These are phyloP conservation scores for Blastobotrys petasosporus DNA, from an alignment of 1,139 yeast genomes.

Conservation along the genomic window DNA sequence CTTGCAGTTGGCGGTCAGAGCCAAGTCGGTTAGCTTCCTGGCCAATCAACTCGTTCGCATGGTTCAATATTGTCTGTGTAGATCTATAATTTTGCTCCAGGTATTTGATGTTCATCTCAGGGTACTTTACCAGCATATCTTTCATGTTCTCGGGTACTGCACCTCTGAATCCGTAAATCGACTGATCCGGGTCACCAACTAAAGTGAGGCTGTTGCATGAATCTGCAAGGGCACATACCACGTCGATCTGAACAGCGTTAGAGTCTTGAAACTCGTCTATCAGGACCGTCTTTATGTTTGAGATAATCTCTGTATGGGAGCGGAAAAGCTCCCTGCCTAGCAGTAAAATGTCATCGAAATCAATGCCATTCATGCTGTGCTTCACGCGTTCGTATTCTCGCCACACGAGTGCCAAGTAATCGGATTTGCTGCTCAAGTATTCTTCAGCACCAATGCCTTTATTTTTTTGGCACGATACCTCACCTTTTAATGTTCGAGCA, in stretches of 20 bases:
- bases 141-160: conserved; percentile 68
- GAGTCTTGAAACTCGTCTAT: conserved; percentile 97
- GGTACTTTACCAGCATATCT: conserved; percentile 49
- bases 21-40: conserved; percentile 40
- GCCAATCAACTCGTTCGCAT: conserved; percentile 63
- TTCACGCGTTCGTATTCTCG: conserved; percentile 47
- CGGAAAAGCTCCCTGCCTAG: conserved; percentile 48
- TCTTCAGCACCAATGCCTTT: conserved; percentile 6
- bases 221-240: conserved; percentile 56
- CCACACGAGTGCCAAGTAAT: conserved; percentile 10
- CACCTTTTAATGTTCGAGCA: neutral
- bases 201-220: conserved; percentile 56
- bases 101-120: conserved; percentile 36
- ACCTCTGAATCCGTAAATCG: conserved; percentile 82
- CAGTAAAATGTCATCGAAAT: conserved; percentile 79
- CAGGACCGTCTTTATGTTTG: conserved; percentile 58
- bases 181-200: conserved; percentile 96
- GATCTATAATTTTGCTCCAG: conserved; percentile 78
- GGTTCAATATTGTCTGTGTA: conserved; percentile 54
- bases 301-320: conserved; percentile 42
- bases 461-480: conserved; percentile 12
- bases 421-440: neutral
- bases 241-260: conserved; percentile 62
- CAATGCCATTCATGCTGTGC: conserved; percentile 43
- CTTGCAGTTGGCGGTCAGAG: conserved; percentile 16